These are phyloP conservation scores for Drechslera avenae DNA, from an alignment of 2,329 filamentous ascomycete genomes.

Conservation along the genomic window DNA sequence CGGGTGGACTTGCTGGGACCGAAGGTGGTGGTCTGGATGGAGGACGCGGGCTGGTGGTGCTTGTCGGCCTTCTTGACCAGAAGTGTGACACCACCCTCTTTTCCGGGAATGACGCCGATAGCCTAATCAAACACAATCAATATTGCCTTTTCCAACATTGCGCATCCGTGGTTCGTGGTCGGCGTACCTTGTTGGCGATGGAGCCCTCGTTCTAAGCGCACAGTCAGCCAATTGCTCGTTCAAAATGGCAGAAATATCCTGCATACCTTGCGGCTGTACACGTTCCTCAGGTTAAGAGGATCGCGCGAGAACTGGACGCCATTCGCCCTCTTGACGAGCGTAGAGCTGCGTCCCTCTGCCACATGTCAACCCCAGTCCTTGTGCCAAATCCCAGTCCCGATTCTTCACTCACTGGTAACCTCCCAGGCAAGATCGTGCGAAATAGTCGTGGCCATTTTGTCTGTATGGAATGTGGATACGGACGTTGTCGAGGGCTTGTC, in stretches of 20 bases:
- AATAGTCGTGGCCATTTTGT: conserved; percentile 64
- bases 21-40: conserved; percentile 69
- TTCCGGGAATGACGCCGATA: conserved; percentile 74
- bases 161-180: conserved; percentile 14
- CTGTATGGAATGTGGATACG: conserved; percentile 38
- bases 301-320: conserved; percentile 92
- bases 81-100: conserved; percentile 81
- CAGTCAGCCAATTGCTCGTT: conserved; percentile 29
- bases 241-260: conserved; percentile 1
- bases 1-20: conserved; percentile 73
- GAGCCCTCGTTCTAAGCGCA: conserved; percentile 79
- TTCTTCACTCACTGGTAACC: conserved; percentile 78
- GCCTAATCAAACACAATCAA: conserved; percentile 60
- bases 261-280: conserved; percentile 85
- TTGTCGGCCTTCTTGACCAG: conserved; percentile 81
- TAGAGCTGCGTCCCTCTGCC: conserved; percentile 84
- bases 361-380: conserved; percentile 19
- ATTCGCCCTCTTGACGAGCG: conserved; percentile 88
- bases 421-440: conserved; percentile 94
- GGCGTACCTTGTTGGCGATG: conserved; percentile 85
- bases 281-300: conserved; percentile 90
- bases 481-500: conserved; percentile 27
- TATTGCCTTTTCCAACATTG: conserved; percentile 1
- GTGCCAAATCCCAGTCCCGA: neutral
- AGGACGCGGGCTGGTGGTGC: conserved; percentile 73